Evolutionary conservation across 2,329 filamentous ascomycete genomes (phyloP).

Genomic region (Teratosphaeria pseudoeucalypti): DNA sequence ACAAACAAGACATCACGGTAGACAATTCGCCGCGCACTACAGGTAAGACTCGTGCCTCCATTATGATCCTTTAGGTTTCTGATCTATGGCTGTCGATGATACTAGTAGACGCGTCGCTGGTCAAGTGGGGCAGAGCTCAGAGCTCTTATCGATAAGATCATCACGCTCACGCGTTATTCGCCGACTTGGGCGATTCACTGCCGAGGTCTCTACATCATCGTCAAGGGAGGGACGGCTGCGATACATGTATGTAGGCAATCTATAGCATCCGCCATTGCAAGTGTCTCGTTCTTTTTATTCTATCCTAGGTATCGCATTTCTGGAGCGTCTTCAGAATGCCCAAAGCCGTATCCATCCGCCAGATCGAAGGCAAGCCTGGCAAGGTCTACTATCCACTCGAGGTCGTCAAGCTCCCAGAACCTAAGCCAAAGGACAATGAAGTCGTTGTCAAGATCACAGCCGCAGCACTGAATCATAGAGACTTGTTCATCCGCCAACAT

Average conservation of each 20-base stretch:
- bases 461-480: conserved; percentile 84
- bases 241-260: neutral
- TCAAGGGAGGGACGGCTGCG: neutral
- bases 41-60: conserved; percentile 8
- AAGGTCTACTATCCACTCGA: conserved; percentile 68
- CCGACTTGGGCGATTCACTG: neutral
- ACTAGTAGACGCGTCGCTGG: neutral
- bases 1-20: conserved; percentile 21
- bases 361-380: conserved; percentile 72
- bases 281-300: neutral
- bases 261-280: neutral
- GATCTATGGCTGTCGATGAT: neutral
- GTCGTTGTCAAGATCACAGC: conserved; percentile 67
- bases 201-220: neutral
- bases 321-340: conserved; percentile 28
- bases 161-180: neutral
- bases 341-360: conserved; percentile 51
- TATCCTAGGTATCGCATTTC: neutral
- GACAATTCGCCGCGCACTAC: conserved; percentile 18
- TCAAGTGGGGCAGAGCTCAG: neutral
- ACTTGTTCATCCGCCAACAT: conserved; percentile 86
- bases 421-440: conserved; percentile 48
- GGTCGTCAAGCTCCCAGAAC: conserved; percentile 51
- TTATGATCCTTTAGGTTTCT: neutral
- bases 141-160: neutral